Conservation (phyloP, 2,329 filamentous ascomycete species). For the Fusarium verticillioides region DNA sequence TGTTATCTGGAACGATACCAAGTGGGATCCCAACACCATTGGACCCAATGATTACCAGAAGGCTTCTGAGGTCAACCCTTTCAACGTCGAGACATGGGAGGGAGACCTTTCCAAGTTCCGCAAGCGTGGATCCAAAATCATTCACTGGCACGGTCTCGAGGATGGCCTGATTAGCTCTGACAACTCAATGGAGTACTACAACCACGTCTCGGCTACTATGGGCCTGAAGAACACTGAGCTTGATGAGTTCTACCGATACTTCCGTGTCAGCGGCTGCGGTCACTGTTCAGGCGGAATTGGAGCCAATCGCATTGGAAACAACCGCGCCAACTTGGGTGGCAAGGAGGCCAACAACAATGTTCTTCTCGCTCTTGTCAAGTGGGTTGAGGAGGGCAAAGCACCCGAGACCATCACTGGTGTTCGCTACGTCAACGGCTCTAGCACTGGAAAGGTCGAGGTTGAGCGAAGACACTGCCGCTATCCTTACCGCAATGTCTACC, state of each 20-base stretch:
- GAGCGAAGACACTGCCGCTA: constrained; percentile 33
- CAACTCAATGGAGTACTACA: constrained; percentile 43
- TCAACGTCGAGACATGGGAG: constrained; percentile 47
- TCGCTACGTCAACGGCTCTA: constrained; percentile 35
- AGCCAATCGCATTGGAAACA: constrained; percentile 51
- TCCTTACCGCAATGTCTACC: constrained; percentile 20
- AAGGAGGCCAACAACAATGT: constrained; percentile 56
- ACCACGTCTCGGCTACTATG: constrained; percentile 43
- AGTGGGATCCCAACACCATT: constrained; percentile 45
- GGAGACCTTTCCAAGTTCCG: constrained; percentile 54
- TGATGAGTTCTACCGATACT: constrained; percentile 64
- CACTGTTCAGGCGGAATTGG: constrained; percentile 61
- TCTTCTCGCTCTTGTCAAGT: constrained; percentile 59
- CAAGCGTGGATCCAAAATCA: constrained; percentile 54
- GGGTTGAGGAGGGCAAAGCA: constrained; percentile 58
- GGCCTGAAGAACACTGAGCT: constrained; percentile 45
- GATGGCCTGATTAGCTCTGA: constrained; percentile 35
- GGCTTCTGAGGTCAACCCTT: constrained; percentile 34
- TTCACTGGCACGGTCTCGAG: constrained; percentile 58
- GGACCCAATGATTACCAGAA: constrained; percentile 55
- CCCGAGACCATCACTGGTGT: constrained; percentile 55
- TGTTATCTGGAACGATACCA: constrained; percentile 54
- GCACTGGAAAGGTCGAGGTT: constrained; percentile 19
- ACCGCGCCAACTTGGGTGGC: constrained; percentile 29
- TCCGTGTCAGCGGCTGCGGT: constrained; percentile 60